Evolutionary conservation across 116 monocot genomes (phyloP), one percentile per base, ranked within the genome.

Genomic region (Iris pallida): DNA sequence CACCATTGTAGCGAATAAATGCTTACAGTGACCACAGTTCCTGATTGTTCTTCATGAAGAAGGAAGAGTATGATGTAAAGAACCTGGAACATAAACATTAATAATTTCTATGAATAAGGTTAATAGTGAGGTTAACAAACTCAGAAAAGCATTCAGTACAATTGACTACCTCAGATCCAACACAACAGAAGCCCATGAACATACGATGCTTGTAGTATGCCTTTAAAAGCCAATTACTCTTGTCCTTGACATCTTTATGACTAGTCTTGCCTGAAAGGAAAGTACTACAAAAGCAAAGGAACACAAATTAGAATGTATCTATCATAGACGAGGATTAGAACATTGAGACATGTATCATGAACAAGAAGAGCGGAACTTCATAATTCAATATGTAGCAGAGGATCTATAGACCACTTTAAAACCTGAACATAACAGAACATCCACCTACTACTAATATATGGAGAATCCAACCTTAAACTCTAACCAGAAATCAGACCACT

Each of bases 101-200:
- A n/a, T 64, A 14, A 65, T 47, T 69, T 63, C 68, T 30, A 12
- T 16, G 17, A 53, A 47, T 5, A 54, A 63, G 45, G 45, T 6
- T 11, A 49, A 59, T 41, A 64, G 52, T 51, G 30, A 10, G 40
- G 42, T 10, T 12, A 71, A 71, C 7, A 42, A 30, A 30, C 30
- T 30, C 30, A 30, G 3, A 30, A 30, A 53, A 47, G 17, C 16
- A 45, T n/a, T 57, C 63, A 40, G 60, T 42, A 78, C 0, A 59
- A 60, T 49, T 55, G 40, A 19, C 15, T 74, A 79, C 93, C 93
- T 93, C 93, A 71, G 79, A 89, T 78, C 81, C 86, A 17, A 93
- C 89, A 74, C 94, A 94, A 72, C 90, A 94, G 52, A 82, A 94
- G 41, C 82, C 90, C 94, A 94, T 90, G 69, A 94, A 94, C 16